Conservation (phyloP, 1,284 basidiomycete species). For the Tausonia pullulans region DNA sequence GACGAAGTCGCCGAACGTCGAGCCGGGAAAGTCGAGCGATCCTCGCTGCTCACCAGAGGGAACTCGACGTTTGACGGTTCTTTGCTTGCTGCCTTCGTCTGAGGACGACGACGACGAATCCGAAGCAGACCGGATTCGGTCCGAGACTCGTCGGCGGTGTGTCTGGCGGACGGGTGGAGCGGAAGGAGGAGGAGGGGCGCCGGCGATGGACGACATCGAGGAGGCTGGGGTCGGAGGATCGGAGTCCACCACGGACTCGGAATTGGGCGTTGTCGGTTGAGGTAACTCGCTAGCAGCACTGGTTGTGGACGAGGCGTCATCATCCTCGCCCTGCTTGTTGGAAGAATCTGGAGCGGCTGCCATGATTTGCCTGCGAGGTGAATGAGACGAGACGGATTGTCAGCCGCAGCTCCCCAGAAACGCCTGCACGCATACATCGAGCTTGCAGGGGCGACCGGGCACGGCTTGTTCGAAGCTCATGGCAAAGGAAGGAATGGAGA, state of each 20-base stretch:
- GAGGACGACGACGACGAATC: slow-evolving; percentile 27
- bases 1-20: neutral
- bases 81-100: slow-evolving; percentile 20
- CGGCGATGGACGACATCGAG: neutral
- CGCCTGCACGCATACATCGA: neutral
- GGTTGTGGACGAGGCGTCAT: neutral
- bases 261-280: neutral
- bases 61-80: neutral
- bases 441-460: neutral
- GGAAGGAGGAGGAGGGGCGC: neutral
- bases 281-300: neutral
- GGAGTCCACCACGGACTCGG: neutral
- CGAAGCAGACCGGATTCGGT: slow-evolving; percentile 29
- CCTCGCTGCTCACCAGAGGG: neutral
- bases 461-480: no score
- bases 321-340: neutral
- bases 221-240: neutral
- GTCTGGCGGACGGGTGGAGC: neutral
- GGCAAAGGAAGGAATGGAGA: neutral
- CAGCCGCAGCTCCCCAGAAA: neutral
- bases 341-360: neutral
- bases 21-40: neutral
- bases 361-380: neutral
- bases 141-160: slow-evolving; percentile 23
- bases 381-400: neutral